phyloP scores from a whole-genome alignment of 345 rosid species.

The Eucalyptus marginata region DNA sequence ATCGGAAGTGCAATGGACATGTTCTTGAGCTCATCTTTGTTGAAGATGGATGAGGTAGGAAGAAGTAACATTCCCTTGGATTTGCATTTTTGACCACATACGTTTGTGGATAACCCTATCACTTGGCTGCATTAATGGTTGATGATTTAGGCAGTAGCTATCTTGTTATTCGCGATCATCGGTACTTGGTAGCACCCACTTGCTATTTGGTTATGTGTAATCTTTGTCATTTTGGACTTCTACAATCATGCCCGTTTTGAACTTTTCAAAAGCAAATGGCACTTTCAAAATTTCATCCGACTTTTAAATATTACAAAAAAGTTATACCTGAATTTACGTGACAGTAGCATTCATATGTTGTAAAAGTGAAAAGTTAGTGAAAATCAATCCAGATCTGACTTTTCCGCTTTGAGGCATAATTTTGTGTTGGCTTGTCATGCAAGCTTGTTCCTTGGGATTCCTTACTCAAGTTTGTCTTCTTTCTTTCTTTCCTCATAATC shows the following conservation, averaged over 20 bases:
- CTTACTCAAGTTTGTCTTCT: not conserved
- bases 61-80: not conserved
- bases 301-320: not conserved
- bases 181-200: not conserved
- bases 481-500: not conserved
- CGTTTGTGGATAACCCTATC: not conserved
- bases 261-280: not conserved
- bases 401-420: not conserved
- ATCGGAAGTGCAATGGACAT: not conserved
- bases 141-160: not conserved
- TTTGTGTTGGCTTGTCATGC: not conserved
- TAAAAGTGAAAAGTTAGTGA: not conserved
- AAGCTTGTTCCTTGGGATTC: not conserved
- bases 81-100: not conserved
- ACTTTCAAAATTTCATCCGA: not conserved
- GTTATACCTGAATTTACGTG: not conserved
- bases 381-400: not conserved
- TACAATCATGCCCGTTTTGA: not conserved
- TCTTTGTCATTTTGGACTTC: not conserved
- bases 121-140: not conserved
- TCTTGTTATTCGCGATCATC: not conserved
- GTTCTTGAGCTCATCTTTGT: not conserved
- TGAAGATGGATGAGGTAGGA: not conserved
- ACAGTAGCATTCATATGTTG: not conserved
- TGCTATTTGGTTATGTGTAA: not conserved